phyloP scores from a whole-genome alignment of 192 early-diverging fungal species.

The Geosiphon pyriformis region DNA sequence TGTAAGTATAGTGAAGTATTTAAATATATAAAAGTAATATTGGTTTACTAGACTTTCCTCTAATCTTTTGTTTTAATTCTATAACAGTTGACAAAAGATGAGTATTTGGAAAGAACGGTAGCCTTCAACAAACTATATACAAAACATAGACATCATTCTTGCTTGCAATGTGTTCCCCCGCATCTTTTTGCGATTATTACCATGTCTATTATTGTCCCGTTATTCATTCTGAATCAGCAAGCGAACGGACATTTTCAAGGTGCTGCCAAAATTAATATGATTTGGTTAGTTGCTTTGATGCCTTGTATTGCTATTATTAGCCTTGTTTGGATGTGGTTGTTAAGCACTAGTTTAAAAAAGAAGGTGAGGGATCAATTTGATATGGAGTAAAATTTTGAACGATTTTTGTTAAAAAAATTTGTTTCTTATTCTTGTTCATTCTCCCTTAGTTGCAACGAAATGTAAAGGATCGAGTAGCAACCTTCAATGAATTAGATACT shows the following conservation, averaged over 20 bases:
- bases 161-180: not conserved
- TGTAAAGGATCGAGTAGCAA: not conserved
- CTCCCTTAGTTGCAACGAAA: not conserved
- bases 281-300: not conserved
- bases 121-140: not conserved
- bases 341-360: not conserved
- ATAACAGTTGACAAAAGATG: not conserved
- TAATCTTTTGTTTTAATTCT: not conserved
- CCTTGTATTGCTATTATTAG: not conserved
- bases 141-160: not conserved
- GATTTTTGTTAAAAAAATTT: not conserved
- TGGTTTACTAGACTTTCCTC: not conserved
- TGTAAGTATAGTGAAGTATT: not conserved
- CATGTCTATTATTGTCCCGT: not conserved
- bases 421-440: not conserved
- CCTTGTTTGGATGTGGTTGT: not conserved
- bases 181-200: not conserved
- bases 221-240: not conserved
- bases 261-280: not conserved
- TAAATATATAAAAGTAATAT: not conserved
- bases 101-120: not conserved
- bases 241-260: not conserved
- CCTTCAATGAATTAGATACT: not conserved
- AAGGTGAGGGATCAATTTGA: not conserved
- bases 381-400: too few relatives aligned